Conservation (phyloP, 2,329 filamentous ascomycete genomes). For the Mariannaea elegans region DNA sequence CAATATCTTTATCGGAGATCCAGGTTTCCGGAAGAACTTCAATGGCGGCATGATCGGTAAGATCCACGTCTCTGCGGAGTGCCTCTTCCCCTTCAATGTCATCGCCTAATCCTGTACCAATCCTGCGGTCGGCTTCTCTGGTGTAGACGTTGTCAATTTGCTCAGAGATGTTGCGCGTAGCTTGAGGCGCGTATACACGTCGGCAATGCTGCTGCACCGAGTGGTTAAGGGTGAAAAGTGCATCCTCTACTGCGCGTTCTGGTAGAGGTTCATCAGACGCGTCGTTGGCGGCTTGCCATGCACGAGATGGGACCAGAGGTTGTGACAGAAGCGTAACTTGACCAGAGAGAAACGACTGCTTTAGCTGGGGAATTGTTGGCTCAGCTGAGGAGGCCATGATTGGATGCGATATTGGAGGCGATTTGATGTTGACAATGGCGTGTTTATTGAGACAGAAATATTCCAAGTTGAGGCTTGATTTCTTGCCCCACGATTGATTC, state of each 20-base stretch:
- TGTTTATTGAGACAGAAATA: neutral
- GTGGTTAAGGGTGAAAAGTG: slow-evolving; percentile 67
- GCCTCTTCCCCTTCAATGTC: slow-evolving; percentile 49
- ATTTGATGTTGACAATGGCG: neutral
- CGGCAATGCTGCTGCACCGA: slow-evolving; percentile 70
- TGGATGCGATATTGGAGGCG: neutral
- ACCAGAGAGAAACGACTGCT: slow-evolving; percentile 69
- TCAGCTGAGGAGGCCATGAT: slow-evolving; percentile 34
- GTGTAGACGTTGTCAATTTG: slow-evolving; percentile 75
- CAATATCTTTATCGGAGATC: slow-evolving; percentile 51
- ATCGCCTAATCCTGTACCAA: slow-evolving; percentile 40
- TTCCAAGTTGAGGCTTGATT: neutral
- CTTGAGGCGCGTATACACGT: slow-evolving; percentile 72
- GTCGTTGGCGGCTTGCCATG: slow-evolving; percentile 61
- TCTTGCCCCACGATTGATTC: neutral
- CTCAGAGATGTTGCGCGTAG: slow-evolving; percentile 76
- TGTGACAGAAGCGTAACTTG: slow-evolving; percentile 72
- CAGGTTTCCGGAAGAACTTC: slow-evolving; percentile 57
- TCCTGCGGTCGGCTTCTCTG: slow-evolving; percentile 52
- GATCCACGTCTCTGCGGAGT: slow-evolving; percentile 53
- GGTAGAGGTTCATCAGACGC: slow-evolving; percentile 52
- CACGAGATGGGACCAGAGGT: slow-evolving; percentile 62
- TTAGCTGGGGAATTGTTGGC: slow-evolving; percentile 68
- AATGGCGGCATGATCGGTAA: slow-evolving; percentile 55
- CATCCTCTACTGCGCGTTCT: slow-evolving; percentile 64